A percentile compares a stretch with the other conserved stretches of the same genome.
Evolutionary conservation across 768 basidiomycete genomes (phyloP).

Genomic region (Leccinum sublutescens): DNA sequence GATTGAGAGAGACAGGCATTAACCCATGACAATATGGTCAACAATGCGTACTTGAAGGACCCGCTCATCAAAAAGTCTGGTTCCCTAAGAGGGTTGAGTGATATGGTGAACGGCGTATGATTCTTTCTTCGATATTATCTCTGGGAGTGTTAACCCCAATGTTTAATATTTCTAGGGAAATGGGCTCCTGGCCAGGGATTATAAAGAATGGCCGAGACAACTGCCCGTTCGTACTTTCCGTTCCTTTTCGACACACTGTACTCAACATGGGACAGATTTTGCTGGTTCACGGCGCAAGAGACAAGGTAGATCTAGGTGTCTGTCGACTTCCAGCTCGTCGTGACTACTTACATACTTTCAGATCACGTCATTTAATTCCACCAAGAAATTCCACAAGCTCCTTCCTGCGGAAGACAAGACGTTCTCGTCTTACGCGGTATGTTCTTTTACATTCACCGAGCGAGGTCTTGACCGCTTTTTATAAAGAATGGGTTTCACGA

Average conservation of each 20-base stretch:
- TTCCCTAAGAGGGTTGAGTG: conserved; percentile 53
- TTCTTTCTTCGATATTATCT: background rate
- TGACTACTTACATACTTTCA: conserved; percentile 21
- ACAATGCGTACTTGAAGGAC: conserved; percentile 56
- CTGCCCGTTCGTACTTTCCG: conserved; percentile 51
- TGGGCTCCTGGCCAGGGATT: conserved; percentile 42
- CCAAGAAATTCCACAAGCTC: conserved; percentile 52
- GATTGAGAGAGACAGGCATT: conserved; percentile 42
- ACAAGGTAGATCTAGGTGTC: conserved; percentile 40
- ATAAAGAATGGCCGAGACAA: conserved; percentile 57
- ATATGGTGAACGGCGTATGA: conserved; percentile 60
- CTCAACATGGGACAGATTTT: conserved; percentile 44
- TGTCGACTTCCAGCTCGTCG: background rate
- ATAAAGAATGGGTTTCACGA: conserved; percentile 72
- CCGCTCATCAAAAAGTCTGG: conserved; percentile 56
- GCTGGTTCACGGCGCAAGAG: conserved; percentile 62
- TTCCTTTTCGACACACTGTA: background rate
- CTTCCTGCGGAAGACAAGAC: conserved; percentile 54
- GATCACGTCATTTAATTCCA: conserved; percentile 56
- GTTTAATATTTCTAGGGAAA: conserved; percentile 51
- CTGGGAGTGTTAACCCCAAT: conserved; percentile 1
- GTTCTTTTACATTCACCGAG: conserved; percentile 1
- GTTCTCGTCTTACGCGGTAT: conserved; percentile 40
- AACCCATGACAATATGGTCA: conserved; percentile 53
- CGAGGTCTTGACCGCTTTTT: background rate